phyloP scores from a whole-genome alignment of 345 rosid species.

The Syzygium grande region DNA sequence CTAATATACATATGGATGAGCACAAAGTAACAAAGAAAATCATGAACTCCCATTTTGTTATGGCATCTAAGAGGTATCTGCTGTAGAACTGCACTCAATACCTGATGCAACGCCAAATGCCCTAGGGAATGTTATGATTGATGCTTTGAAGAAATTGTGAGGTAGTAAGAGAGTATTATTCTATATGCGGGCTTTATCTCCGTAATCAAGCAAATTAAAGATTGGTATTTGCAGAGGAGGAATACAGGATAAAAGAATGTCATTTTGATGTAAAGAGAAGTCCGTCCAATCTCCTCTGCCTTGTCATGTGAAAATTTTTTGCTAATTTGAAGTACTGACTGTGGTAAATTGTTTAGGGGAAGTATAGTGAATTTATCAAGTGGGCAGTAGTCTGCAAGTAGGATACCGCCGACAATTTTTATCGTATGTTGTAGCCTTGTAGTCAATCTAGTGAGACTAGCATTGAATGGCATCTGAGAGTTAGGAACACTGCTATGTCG shows the following conservation, averaged over 20 bases:
- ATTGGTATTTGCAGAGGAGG: neutral
- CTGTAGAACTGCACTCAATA: no score
- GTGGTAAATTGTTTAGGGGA: neutral
- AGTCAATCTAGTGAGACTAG: neutral
- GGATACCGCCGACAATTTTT: neutral
- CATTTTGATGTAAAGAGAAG: neutral
- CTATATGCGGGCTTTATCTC: neutral
- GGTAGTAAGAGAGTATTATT: neutral
- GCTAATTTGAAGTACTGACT: neutral
- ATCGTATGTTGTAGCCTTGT: neutral
- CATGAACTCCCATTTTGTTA: no score
- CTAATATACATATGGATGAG: no score
- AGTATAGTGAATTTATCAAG: neutral
- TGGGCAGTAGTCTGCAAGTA: neutral
- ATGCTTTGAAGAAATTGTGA: neutral
- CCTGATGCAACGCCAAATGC: neutral
- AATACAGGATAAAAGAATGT: neutral
- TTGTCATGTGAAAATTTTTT: neutral
- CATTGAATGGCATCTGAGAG: neutral
- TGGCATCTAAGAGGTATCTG: no score
- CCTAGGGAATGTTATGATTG: neutral
- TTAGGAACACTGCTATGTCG: neutral
- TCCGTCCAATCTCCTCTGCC: neutral
- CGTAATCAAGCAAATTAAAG: neutral
- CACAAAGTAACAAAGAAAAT: no score